These are phyloP conservation scores for Ustulina deusta DNA, from an alignment of 2,329 filamentous ascomycete species.

Conservation along the genomic window DNA sequence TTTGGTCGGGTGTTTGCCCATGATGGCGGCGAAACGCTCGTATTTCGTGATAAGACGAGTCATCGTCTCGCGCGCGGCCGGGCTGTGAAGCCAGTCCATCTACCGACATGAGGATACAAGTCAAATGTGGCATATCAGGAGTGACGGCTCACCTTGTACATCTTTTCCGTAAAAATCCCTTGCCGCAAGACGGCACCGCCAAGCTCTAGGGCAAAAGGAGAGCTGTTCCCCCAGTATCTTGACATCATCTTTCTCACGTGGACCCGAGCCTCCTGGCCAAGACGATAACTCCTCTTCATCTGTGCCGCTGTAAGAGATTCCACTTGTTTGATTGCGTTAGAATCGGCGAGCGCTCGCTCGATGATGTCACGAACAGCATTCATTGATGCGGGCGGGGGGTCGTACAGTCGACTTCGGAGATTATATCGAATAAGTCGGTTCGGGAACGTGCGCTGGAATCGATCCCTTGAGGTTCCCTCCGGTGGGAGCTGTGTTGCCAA, in stretches of 20 bases:
- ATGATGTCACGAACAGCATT: constrained; percentile 63
- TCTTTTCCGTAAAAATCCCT: constrained; percentile 76
- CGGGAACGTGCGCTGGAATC: constrained; percentile 62
- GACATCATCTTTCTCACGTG: constrained; percentile 75
- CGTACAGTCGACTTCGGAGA: constrained; percentile 58
- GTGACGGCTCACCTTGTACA: constrained; percentile 64
- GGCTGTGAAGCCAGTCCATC: constrained; percentile 83
- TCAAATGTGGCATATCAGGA: not conserved
- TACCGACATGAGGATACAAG: constrained; percentile 25
- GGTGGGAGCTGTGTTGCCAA: constrained; percentile 55
- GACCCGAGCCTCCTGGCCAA: constrained; percentile 53
- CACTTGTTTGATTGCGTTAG: constrained; percentile 54
- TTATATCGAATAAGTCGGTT: constrained; percentile 66
- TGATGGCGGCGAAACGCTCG: constrained; percentile 70
- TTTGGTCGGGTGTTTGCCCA: constrained; percentile 59
- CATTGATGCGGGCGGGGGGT: constrained; percentile 59
- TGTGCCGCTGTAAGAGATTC: constrained; percentile 49
- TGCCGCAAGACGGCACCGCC: constrained; percentile 74
- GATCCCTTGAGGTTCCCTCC: constrained; percentile 34
- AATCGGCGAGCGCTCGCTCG: constrained; percentile 58
- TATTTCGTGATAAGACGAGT: constrained; percentile 73
- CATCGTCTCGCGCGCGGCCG: constrained; percentile 73
- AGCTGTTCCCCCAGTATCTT: constrained; percentile 76
- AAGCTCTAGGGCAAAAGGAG: constrained; percentile 73
- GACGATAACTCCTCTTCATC: constrained; percentile 41